phyloP scores from a whole-genome alignment of 2,329 filamentous ascomycete species.

The Botryosphaeria dothidea region DNA sequence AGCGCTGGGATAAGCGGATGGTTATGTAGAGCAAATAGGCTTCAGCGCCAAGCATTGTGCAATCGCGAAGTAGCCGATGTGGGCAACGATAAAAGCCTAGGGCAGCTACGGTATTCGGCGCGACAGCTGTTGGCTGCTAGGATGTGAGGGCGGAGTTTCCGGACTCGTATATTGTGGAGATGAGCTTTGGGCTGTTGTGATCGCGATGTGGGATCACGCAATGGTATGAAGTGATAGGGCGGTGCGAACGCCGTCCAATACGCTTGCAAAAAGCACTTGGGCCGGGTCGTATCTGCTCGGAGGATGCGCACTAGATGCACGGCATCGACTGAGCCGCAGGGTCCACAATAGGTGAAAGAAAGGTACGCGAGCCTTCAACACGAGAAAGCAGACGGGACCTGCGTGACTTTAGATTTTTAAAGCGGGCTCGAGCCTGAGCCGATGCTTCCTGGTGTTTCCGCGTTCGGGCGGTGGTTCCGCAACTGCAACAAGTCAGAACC shows the following conservation, averaged over 20 bases:
- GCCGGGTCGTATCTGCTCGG: conserved; percentile 4
- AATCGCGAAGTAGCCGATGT: conserved; percentile 7
- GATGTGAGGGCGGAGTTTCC: not conserved
- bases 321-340: not conserved
- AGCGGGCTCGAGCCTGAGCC: not conserved
- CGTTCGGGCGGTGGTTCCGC: not conserved
- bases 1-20: not conserved
- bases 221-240: not conserved
- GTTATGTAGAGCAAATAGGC: conserved; percentile 19
- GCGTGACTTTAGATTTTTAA: not conserved
- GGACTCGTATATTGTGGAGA: not conserved
- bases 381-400: not conserved
- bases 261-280: not conserved
- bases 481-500: conserved; percentile 1
- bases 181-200: conserved; percentile 4
- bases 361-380: not conserved
- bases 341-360: conserved; percentile 1
- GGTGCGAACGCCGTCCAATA: not conserved
- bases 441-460: conserved; percentile 5
- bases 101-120: not conserved
- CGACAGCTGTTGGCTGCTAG: not conserved
- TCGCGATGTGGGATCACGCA: conserved; percentile 15
- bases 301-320: not conserved
- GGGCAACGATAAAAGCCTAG: conserved; percentile 3
- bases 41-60: conserved; percentile 13